Conservation (phyloP, 2,329 filamentous ascomycete species). For the Cordyceps javanica region DNA sequence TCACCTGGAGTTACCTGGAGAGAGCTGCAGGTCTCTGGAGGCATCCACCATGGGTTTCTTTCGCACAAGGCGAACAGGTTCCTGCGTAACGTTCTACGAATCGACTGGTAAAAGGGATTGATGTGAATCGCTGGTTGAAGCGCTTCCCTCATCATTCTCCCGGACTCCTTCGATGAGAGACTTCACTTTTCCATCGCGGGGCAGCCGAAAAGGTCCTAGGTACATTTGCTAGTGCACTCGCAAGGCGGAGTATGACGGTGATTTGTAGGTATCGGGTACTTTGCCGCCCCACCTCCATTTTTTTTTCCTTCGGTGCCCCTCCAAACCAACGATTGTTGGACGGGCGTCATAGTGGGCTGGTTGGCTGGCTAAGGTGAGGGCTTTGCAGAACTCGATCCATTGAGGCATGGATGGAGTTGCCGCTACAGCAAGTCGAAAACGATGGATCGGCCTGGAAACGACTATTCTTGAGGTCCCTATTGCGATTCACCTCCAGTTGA, state of each 20-base stretch:
- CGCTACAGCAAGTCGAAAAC: background rate
- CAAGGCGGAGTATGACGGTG: background rate
- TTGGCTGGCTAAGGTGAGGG: background rate
- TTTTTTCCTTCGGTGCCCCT: slow-evolving; percentile 16
- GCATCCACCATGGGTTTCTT: background rate
- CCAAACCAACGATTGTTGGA: slow-evolving; percentile 3
- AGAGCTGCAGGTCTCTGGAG: background rate
- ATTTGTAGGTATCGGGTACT: slow-evolving; percentile 13
- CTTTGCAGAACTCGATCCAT: background rate
- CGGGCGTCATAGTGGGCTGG: slow-evolving; percentile 9
- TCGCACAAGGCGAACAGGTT: slow-evolving; percentile 1
- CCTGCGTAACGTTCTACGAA: background rate
- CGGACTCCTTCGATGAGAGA: slow-evolving; percentile 11
- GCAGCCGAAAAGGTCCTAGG: slow-evolving; percentile 15
- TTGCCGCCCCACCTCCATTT: slow-evolving; percentile 12
- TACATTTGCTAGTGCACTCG: slow-evolving; percentile 12
- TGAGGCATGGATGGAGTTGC: too few species aligned
- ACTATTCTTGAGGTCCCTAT: background rate
- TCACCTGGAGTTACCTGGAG: slow-evolving; percentile 10
- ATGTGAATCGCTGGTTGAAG: background rate
- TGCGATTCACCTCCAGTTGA: background rate
- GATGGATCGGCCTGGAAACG: background rate
- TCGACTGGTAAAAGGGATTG: background rate
- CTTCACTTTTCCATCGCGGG: slow-evolving; percentile 10
- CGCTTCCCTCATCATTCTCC: background rate